These are phyloP conservation scores for Aspergillus mulundensis DNA, from an alignment of 495 filamentous ascomycete genomes.

Conservation along the genomic window DNA sequence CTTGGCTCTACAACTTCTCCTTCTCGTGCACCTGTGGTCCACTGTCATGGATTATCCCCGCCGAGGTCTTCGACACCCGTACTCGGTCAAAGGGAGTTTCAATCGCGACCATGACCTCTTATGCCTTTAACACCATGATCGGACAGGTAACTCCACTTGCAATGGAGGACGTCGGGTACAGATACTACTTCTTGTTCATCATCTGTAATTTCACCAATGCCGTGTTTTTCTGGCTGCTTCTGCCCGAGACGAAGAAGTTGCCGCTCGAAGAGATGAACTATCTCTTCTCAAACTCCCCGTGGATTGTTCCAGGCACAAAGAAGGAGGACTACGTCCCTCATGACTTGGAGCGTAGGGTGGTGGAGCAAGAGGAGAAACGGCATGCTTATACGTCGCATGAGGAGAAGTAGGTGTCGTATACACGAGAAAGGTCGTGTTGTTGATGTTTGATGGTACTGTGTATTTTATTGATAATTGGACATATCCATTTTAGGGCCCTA, in stretches of 20 bases:
- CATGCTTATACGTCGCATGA: constrained; percentile 16
- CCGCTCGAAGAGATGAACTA: constrained; percentile 69
- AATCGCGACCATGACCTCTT: constrained; percentile 60
- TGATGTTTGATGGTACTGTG: constrained; percentile 3
- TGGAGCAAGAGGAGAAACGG: constrained; percentile 37
- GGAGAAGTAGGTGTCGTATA: constrained; percentile 17
- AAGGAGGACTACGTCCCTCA: constrained; percentile 35
- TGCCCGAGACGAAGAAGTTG: constrained; percentile 62
- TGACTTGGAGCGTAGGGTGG: constrained; percentile 37
- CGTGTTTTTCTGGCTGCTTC: constrained; percentile 57
- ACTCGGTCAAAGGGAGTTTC: constrained; percentile 64
- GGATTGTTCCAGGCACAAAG: constrained; percentile 52
- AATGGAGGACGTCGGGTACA: constrained; percentile 47
- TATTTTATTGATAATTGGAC: constrained; percentile 11
- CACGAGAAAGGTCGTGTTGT: neutral
- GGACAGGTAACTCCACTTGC: constrained; percentile 64
- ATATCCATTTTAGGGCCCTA: neutral
- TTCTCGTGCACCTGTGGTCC: constrained; percentile 64
- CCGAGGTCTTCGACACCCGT: constrained; percentile 67
- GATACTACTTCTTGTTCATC: constrained; percentile 56
- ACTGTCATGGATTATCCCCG: constrained; percentile 60
- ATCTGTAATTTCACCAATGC: constrained; percentile 54
- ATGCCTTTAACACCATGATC: constrained; percentile 72
- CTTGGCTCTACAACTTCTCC: constrained; percentile 67
- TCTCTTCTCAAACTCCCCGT: constrained; percentile 64